A percentile compares a stretch with the other conserved stretches of the same genome.
Evolutionary conservation across 345 rosid genomes (phyloP).

Genomic region (Zanthoxylum bungeanum): DNA sequence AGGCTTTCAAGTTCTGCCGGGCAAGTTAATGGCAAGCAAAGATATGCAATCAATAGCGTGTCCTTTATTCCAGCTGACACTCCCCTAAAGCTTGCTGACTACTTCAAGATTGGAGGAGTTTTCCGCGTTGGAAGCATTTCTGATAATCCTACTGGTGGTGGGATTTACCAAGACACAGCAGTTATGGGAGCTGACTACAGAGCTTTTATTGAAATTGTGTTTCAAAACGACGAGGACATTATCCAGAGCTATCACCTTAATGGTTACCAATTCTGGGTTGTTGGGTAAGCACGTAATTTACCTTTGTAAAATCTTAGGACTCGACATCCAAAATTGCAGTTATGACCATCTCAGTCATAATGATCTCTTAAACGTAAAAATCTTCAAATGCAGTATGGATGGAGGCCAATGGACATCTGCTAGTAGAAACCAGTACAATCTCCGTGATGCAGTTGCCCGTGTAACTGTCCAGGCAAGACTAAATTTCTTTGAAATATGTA

Average conservation of each 20-base stretch:
- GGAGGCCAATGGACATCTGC: slow-evolving; percentile 83
- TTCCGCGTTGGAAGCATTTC: slow-evolving; percentile 66
- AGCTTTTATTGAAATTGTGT: slow-evolving; percentile 70
- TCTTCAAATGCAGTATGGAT: slow-evolving; percentile 64
- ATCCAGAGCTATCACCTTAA: slow-evolving; percentile 85
- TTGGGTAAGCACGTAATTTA: slow-evolving; percentile 62
- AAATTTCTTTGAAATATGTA: neutral
- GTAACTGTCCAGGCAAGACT: slow-evolving; percentile 66
- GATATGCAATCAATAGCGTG: slow-evolving; percentile 86
- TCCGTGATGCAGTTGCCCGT: slow-evolving; percentile 73
- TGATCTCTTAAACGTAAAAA: neutral
- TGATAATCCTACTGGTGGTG: slow-evolving; percentile 66
- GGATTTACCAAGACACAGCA: slow-evolving; percentile 76
- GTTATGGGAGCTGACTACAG: slow-evolving; percentile 76
- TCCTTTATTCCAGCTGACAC: slow-evolving; percentile 76
- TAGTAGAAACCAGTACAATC: slow-evolving; percentile 75
- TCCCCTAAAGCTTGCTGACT: slow-evolving; percentile 89
- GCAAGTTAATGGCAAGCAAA: slow-evolving; percentile 77
- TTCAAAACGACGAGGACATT: slow-evolving; percentile 68
- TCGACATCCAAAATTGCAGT: neutral
- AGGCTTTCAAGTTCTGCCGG: slow-evolving; percentile 74
- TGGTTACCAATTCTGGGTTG: slow-evolving; percentile 87
- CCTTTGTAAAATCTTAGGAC: neutral
- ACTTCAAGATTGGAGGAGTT: slow-evolving; percentile 83
- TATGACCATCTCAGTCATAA: neutral